Evolutionary conservation across 140 eudicot species (phyloP).

Genomic region (Stevia rebaudiana): DNA sequence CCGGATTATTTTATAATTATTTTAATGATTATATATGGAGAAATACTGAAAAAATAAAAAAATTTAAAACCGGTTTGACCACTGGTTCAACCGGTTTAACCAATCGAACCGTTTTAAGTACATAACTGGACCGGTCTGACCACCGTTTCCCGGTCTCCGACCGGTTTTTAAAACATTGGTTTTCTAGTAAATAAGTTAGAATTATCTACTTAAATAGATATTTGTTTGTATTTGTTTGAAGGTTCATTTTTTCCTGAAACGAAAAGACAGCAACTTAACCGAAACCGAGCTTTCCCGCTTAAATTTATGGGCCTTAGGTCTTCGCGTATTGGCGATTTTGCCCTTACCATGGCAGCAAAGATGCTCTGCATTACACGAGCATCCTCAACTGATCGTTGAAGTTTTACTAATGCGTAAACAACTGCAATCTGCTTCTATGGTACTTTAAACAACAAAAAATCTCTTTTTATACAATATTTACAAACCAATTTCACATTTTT

Average conservation of each 20-base stretch:
- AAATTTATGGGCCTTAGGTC: slow-evolving; percentile 96
- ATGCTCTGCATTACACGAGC: slow-evolving; percentile 94
- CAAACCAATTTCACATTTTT: slow-evolving; percentile 1
- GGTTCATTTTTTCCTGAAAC: slow-evolving; percentile 98
- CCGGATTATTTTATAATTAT: too few relatives aligned
- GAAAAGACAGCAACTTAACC: slow-evolving; percentile 79
- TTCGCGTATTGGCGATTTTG: slow-evolving; percentile 85
- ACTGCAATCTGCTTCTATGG: slow-evolving; percentile 91
- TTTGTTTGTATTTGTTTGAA: slow-evolving; percentile 20
- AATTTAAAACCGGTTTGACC: too few relatives aligned
- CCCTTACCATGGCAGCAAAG: slow-evolving; percentile 99
- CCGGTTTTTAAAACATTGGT: too few relatives aligned
- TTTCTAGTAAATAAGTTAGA: not conserved
- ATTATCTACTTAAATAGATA: not conserved
- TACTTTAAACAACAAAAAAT: slow-evolving; percentile 24
- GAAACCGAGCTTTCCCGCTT: slow-evolving; percentile 84
- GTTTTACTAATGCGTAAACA: slow-evolving; percentile 97
- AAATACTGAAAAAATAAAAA: too few relatives aligned
- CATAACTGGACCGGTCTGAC: too few relatives aligned
- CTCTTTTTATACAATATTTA: slow-evolving; percentile 1
- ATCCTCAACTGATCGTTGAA: slow-evolving; percentile 89
- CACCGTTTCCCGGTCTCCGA: too few relatives aligned
- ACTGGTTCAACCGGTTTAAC: too few relatives aligned
- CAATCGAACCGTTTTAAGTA: too few relatives aligned
- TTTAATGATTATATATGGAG: too few relatives aligned